phyloP scores from a whole-genome alignment of 2,329 filamentous ascomycete species.

The Pestalotiopsis fici region DNA sequence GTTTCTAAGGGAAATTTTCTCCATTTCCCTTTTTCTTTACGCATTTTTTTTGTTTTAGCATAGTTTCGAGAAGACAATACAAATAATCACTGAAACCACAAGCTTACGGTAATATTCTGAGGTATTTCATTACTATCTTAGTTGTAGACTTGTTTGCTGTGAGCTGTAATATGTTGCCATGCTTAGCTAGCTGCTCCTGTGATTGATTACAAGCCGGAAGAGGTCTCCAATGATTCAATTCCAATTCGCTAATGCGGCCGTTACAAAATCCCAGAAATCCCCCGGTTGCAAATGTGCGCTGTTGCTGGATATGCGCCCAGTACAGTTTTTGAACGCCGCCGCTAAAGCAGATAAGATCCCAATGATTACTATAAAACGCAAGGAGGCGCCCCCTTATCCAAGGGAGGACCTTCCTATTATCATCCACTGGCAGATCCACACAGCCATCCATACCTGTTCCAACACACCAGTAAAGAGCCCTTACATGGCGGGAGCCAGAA shows the following conservation, averaged over 20 bases:
- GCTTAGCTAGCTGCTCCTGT: too few species aligned
- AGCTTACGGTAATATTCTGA: too few species aligned
- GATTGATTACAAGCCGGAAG: neutral
- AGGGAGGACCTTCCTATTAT: neutral
- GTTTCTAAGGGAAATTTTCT: too few species aligned
- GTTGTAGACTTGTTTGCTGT: too few species aligned
- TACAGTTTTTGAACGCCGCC: conserved; percentile 9
- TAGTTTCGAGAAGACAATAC: too few species aligned
- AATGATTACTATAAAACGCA: conserved; percentile 5
- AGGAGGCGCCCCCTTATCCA: neutral
- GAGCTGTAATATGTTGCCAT: too few species aligned
- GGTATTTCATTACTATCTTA: too few species aligned
- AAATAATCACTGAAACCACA: too few species aligned
- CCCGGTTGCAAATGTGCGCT: neutral
- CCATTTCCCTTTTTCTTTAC: too few species aligned
- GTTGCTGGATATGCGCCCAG: neutral
- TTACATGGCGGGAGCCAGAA: neutral
- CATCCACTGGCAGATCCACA: neutral
- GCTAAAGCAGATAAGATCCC: conserved; percentile 4
- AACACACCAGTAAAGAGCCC: neutral
- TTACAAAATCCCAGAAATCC: neutral
- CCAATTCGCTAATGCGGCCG: neutral
- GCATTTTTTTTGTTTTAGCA: too few species aligned
- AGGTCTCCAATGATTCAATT: neutral
- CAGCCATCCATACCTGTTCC: neutral